Base-by-base conservation (phyloP, 2,329 filamentous ascomycete species). In the Hymenoscyphus albidus region DNA sequence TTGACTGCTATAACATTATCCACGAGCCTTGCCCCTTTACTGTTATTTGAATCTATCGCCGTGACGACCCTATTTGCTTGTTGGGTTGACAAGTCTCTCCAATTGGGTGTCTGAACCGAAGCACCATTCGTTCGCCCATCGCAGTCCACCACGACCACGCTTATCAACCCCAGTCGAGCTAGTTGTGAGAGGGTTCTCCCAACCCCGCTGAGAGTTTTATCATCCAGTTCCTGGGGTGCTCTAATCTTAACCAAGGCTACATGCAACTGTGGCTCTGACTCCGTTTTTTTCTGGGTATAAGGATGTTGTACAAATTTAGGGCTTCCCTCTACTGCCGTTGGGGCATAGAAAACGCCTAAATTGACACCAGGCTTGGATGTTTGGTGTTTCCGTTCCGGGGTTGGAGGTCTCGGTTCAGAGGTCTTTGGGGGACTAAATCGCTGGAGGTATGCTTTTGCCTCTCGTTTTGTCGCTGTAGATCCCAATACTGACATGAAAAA, bases 361-460 rank as follows among this genome's bases (percentile, higher is more conserved):
- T 88, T 88, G 22, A 88, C 83, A 10, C 84, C 84, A 13, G 65
- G 77, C 74, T 64, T 67, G 44, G 78, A 66, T 73, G 67, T 78
- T 70, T 62, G 59, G 6, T 58, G 18, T 14, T 57, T 61, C 9
- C 38, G 18, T 22, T 64, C 61, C 44, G 62, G 7, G 18, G 63
- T 12, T 13, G 56, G 13, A 7, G 65, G 31, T 54, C 58, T 67
- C 32, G 54, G 32, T 7, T 42, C 44, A 16, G 70, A 18, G 70
- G 73, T 61, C 68, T 74, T 65, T 66, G 75, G 67, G 9, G 79
- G 78, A 59, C 86, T 88, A 76, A 97, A 96, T 67, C 92, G 93
- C 71, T 95, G 90, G 16, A 99, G 83, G 74, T 97, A 99, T 44
- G 91, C 88, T 77, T 91, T 93, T 58, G 93, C 93, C 79, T 99